Base-by-base conservation (phyloP, 2,329 filamentous ascomycete species). In the Neonectria faginata region DNA sequence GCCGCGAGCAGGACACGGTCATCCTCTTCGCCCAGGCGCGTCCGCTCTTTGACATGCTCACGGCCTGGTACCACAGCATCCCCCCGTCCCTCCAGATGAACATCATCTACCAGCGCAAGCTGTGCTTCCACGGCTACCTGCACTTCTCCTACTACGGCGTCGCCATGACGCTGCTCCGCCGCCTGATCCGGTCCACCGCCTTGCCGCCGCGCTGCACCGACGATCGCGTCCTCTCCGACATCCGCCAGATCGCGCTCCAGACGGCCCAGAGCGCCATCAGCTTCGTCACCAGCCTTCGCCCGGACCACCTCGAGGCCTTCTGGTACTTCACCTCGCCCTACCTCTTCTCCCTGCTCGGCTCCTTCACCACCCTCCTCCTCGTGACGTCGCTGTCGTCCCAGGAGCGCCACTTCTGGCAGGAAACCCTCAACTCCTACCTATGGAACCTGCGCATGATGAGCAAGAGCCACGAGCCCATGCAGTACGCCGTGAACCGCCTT, bases 101-200 rank as follows among this genome's bases (percentile, higher is more conserved):
- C 55, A 70, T 79, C 12, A 74, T 76, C 3, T 78, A 79, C 62
- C 76, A 79, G 48, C 74, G 80, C 62, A 81, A 81, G 66, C 69
- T 83, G n/a, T 81, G 77, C 51, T 77, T 76, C 55, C 75, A 76
- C 44, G 75, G 81, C 4, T 81, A 79, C 41, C 72, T 84, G 12
- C 80, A 83, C 59, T 77, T 84, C 20, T 82, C 81, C 11, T 84
- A 84, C 70, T 80, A 83, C 63, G 81, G 81, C 2, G 81, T 82
- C 0, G 79, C 80, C 57, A 82, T 84, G 65, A 80, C 80, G 22
- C 75, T 84, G 2, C 81, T 84, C 66, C 79, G 82, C 6, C 79
- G 81, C 6, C 79, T 84, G 61, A 77, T 84, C 5, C 74, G 75
- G 33, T 77, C 75, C 44, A 74, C 74, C 33, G 74, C 75, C 7